Base-by-base conservation (phyloP, 2,329 filamentous ascomycete genomes). In the Aschersonia sp. region DNA sequence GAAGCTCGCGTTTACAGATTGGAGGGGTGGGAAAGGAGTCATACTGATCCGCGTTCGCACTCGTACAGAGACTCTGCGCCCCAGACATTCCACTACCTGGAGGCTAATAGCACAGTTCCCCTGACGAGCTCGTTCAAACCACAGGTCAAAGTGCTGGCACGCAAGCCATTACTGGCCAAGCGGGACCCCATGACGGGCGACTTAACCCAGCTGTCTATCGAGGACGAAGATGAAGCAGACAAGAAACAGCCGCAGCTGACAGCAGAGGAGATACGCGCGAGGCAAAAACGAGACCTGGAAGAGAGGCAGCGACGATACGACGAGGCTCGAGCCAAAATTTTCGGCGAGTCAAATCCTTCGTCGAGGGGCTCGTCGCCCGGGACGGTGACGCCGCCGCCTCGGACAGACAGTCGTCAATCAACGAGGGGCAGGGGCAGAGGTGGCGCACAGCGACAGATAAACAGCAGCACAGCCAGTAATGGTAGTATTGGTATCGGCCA, bases 251-350 rank as follows among this genome's bases (percentile, higher is more conserved):
- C 74, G 28, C 79, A 80, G 55, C 76, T 79, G 43, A 84, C 79
- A 0, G 77, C 83, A 3, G 85, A 91, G 56, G 84, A 95, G 67
- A 77, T 89, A 35, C 80, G 85, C 52, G 77, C 80, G 30, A 84
- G 84, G 59, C 85, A 89, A 47, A 80, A 88, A 61, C 75, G 77
- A 45, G 87, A 94, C 56, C 77, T 81, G 7, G 89, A 94, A 59
- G 89, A 94, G 67, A 95, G 92, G 69, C 85, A 94, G 68, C 81
- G 81, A 49, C 84, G 85, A 51, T 96, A 96, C 61, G 85, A 94
- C 51, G 89, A 95, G 67, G 86, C 82, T 5, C 77, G 91, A 31
- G 87, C 91, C 56, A 84, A 89, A 61, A 82, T 96, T 48, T 91
- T 96, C 63, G 89, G 89, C 28, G 79, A 77, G 35, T 67, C 69